Percentiles rank a stretch among this genome's conserved stretches.
Conservation (phyloP, 768 basidiomycete species). For the Boletus patriciae region DNA sequence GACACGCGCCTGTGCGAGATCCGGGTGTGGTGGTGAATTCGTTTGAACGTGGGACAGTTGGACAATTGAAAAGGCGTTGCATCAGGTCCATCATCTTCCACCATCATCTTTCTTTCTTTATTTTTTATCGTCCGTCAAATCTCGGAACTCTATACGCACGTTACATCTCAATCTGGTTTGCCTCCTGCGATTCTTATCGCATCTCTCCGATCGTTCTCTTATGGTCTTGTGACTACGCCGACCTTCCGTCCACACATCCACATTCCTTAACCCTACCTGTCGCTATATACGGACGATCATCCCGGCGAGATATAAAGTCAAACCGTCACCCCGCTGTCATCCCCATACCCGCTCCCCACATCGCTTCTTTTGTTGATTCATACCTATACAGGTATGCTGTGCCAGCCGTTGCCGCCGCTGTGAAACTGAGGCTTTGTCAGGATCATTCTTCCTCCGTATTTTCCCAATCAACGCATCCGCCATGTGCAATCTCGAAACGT, state of each 20-base stretch:
- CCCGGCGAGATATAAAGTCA: slow-evolving; percentile 34
- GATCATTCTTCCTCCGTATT: slow-evolving; percentile 9
- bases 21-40: neutral
- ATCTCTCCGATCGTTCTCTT: slow-evolving; percentile 33
- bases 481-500: slow-evolving; percentile 64
- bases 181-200: slow-evolving; percentile 27
- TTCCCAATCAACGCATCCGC: slow-evolving; percentile 11
- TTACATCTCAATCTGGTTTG: slow-evolving; percentile 4
- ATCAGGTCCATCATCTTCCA: slow-evolving; percentile 11
- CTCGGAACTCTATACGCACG: slow-evolving; percentile 20
- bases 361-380: slow-evolving; percentile 8
- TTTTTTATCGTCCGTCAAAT: slow-evolving; percentile 22
- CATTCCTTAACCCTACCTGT: slow-evolving; percentile 18
- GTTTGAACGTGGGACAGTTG: slow-evolving; percentile 4
- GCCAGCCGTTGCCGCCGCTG: neutral
- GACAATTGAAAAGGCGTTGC: neutral
- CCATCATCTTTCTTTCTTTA: slow-evolving; percentile 4
- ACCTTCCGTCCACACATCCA: slow-evolving; percentile 6
- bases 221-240: slow-evolving; percentile 32
- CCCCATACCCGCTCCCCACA: slow-evolving; percentile 13
- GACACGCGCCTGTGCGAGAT: neutral
- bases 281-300: slow-evolving; percentile 17
- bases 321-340: slow-evolving; percentile 13
- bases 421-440: slow-evolving; percentile 6
- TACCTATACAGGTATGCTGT: slow-evolving; percentile 19